Evolutionary conservation across 1,284 basidiomycete genomes (phyloP).

Genomic region (Amylostereum chailletii): DNA sequence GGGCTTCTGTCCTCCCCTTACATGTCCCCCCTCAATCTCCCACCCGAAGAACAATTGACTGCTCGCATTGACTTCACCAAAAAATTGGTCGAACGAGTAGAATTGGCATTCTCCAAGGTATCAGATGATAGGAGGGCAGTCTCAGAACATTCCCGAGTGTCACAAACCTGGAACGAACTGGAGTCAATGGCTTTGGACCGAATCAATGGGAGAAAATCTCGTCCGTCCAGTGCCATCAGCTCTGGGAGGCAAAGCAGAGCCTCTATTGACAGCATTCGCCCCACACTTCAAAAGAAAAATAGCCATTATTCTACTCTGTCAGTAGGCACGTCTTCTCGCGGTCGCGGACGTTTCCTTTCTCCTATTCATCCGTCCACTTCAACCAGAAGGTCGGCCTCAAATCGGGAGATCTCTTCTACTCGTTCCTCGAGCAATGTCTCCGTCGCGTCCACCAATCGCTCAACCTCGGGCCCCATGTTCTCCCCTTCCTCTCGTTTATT

Average conservation of each 20-base stretch:
- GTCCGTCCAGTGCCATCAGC: slow-evolving; percentile 50
- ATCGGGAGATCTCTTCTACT: slow-evolving; percentile 18
- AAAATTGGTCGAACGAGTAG: slow-evolving; percentile 37
- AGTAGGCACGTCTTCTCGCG: slow-evolving; percentile 18
- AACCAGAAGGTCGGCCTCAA: slow-evolving; percentile 4
- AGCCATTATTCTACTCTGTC: slow-evolving; percentile 50
- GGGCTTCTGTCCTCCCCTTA: slow-evolving; percentile 44
- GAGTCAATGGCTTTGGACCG: slow-evolving; percentile 71
- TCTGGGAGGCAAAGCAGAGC: slow-evolving; percentile 48
- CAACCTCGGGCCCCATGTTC: slow-evolving; percentile 42
- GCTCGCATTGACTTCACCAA: slow-evolving; percentile 56
- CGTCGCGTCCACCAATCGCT: slow-evolving; percentile 36
- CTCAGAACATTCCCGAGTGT: slow-evolving; percentile 51
- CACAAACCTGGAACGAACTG: slow-evolving; percentile 73
- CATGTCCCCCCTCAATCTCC: slow-evolving; percentile 26
- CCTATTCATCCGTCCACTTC: slow-evolving; percentile 29
- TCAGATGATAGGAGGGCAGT: slow-evolving; percentile 48
- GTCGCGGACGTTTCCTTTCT: slow-evolving; percentile 34
- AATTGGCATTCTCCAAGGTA: slow-evolving; percentile 29
- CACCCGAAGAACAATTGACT: slow-evolving; percentile 58
- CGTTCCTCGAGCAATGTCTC: slow-evolving; percentile 43
- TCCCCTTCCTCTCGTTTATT: slow-evolving; percentile 32
- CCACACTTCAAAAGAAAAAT: slow-evolving; percentile 22
- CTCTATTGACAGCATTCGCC: slow-evolving; percentile 28
- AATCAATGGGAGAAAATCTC: slow-evolving; percentile 48